Base-by-base conservation (phyloP, 306 rosid species). In the Ziziphus jujuba region DNA sequence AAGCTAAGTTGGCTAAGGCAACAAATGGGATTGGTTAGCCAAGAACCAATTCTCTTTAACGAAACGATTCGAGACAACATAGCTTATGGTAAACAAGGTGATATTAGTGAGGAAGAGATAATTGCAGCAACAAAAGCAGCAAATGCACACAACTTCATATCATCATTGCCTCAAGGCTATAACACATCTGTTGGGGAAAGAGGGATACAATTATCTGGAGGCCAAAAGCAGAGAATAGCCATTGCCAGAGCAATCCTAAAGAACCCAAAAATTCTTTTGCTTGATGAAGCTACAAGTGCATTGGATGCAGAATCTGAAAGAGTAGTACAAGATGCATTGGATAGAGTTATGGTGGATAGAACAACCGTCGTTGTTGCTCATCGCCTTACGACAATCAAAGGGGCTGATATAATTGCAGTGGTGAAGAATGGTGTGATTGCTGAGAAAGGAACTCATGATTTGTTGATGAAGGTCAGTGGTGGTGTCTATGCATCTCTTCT, bases 231-330 rank as follows among this genome's bases (percentile, higher is more conserved):
- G 31, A 58, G 62, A 7, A 4, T 58, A 6, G 45, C 62, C 20
- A 58, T 31, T 58, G 62, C 62, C 6, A 16, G 62, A 19, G 62
- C 62, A 6, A 58, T 58, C 13, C 16, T 58, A 17, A 58, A 72
- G 50, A 50, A 50, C 20, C 95, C 91, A 40, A 85, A 80, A 43
- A 80, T 87, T 55, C 70, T 87, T n/a, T 77, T 82, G 4, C 77
- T 87, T 36, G 90, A 87, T 72, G 93, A 87, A 73, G 93, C 93
- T 35, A 87, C 95, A 1, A 87, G 95, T 77, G 90, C 95, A 50
- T 82, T 88, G 34, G 95, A 88, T 77, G 91, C 95, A 0, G 91
- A 88, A 72, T 88, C 91, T 9, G 95, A 88, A 52, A 73, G 80
- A 69, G 82, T 85, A 16, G 91, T 88, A 20, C 95, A 88, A 54